Evolutionary conservation across 1,139 yeast genomes (phyloP), one percentile per base, ranked within the genome.

Genomic region (Kurtzmaniella quercitrusa): DNA sequence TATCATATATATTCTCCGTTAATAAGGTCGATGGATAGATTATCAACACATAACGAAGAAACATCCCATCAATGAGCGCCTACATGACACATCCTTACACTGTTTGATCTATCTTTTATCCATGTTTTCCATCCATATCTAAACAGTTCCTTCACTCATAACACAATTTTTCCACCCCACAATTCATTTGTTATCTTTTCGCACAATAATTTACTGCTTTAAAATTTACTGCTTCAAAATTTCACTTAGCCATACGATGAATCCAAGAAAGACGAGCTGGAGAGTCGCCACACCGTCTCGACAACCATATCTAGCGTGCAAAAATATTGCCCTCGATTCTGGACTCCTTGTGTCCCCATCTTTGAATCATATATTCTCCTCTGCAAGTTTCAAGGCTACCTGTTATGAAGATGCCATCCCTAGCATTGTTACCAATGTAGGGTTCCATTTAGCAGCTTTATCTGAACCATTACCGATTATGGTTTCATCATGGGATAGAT

Each of bases 391-490:
- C 50, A 55, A 50, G 33, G 75, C 68, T 47, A 46, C 50, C 6
- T 78, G 82, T 53, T 68, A 64, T 48, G 47, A 56, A 39, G 56
- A 54, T 14, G 50, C 59, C 2, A 58, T 60, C 2, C 83, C 83
- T 1, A 68, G 71, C 60, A 54, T 76, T 43, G 66, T 63, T 45
- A 67, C 75, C 17, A 68, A 68, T 48, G 59, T 63, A 36, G 73
- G 74, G 3, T 48, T 61, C 40, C 57, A 68, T 17, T 48, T 61
- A 28, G 61, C 61, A 41, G 50, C 53, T 39, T 56, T 56, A 38
- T 49, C 65, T 8, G 42, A 53, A 5, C 60, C 66, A 7, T 55
- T 76, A 7, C 82, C 82, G 2, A 39, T 70, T 3, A 65, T 72
- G 18, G 49, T 50, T 7, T 50, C 53, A 3, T 62, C 74, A 5